These are phyloP conservation scores for Sclerospora graminicola DNA, from an alignment of 352 stramenopile species.

Conservation along the genomic window DNA sequence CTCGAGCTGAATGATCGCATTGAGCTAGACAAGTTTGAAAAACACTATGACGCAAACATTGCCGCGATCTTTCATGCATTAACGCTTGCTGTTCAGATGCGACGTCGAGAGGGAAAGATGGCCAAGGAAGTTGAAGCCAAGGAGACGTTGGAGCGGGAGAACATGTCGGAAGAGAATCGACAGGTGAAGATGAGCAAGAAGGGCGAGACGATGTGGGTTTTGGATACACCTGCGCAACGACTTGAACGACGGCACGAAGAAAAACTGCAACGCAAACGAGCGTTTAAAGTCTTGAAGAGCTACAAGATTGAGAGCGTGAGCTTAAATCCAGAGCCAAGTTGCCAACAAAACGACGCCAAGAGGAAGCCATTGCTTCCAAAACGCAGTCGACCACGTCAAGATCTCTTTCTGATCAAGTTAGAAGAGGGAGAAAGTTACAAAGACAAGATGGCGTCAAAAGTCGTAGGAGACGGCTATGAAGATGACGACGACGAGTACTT, in stretches of 20 bases:
- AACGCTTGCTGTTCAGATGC: conserved; percentile 24
- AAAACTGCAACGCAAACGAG: conserved; percentile 35
- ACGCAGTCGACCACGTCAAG: conserved; percentile 17
- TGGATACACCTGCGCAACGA: conserved; percentile 40
- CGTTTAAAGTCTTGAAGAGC: conserved; percentile 43
- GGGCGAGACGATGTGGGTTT: conserved; percentile 47
- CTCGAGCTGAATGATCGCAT: conserved; percentile 45
- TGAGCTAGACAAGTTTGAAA: conserved; percentile 39
- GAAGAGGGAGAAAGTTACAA: conserved; percentile 4
- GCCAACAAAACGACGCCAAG: conserved; percentile 17
- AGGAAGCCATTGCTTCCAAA: conserved; percentile 19
- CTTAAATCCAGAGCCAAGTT: conserved; percentile 3
- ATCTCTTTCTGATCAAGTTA: conserved; percentile 24
- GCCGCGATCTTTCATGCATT: conserved; percentile 44
- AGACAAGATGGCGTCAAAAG: conserved; percentile 9
- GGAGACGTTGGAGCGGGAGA: no score
- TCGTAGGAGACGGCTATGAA: conserved; percentile 17
- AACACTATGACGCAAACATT: conserved; percentile 58
- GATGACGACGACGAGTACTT: conserved; percentile 17
- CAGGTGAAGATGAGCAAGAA: no score
- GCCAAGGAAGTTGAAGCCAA: no score
- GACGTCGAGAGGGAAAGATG: conserved; percentile 9
- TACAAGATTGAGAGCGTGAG: conserved; percentile 37
- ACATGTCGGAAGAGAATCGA: no score
- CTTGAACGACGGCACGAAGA: conserved; percentile 41